A percentile compares a stretch with the other conserved stretches of the same genome.
phyloP scores from a whole-genome alignment of 2,329 filamentous ascomycete genomes.

The Cadophora sp. region DNA sequence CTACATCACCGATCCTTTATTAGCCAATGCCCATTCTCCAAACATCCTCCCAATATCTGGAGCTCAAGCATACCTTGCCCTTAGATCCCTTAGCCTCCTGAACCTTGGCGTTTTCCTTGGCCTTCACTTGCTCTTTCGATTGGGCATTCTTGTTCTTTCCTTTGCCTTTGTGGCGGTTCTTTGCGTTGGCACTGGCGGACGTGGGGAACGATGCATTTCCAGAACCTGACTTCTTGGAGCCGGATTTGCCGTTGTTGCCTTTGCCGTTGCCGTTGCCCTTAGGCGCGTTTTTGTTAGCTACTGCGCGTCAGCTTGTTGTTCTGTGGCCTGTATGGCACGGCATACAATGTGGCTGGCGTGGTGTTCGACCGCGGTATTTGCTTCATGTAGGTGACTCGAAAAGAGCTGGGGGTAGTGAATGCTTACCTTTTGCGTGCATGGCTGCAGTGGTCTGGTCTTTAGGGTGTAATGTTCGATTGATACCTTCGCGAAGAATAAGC shows the following conservation, averaged over 20 bases:
- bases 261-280: slow-evolving; percentile 4
- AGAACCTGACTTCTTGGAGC: slow-evolving; percentile 1
- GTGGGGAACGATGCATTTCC: slow-evolving; percentile 3
- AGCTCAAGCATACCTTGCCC: neutral
- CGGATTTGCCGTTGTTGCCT: neutral
- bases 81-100: neutral
- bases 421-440: slow-evolving; percentile 5
- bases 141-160: neutral
- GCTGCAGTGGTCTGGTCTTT: neutral
- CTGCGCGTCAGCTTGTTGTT: neutral
- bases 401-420: too few relatives aligned
- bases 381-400: too few relatives aligned
- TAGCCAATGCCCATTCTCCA: neutral
- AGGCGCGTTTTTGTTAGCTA: slow-evolving; percentile 3
- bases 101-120: neutral
- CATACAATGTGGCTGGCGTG: too few relatives aligned
- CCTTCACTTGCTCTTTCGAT: neutral
- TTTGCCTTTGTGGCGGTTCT: slow-evolving; percentile 18
- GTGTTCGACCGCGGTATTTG: too few relatives aligned
- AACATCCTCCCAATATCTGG: neutral
- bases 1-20: neutral
- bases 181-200: slow-evolving; percentile 5
- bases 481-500: neutral
- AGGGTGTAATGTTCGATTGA: neutral
- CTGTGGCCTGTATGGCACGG: too few relatives aligned